phyloP scores from a whole-genome alignment of 2,329 filamentous ascomycete species.

The Colletotrichum sp. region DNA sequence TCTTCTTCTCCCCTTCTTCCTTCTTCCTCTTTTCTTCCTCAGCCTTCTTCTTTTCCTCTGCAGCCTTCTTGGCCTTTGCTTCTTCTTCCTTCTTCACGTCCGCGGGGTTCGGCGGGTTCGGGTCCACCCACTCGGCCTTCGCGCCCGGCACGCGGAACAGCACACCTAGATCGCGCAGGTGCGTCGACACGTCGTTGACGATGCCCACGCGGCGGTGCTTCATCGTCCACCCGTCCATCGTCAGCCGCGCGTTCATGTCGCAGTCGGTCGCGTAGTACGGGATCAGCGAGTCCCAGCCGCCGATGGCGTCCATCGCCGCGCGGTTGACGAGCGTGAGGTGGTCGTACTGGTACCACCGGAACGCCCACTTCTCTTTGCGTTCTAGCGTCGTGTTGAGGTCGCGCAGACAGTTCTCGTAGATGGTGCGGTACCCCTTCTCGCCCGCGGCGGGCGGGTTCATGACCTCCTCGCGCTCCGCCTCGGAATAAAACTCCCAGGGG shows the following conservation, averaged over 20 bases:
- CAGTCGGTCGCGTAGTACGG: conserved; percentile 65
- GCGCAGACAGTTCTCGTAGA: conserved; percentile 45
- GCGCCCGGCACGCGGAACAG: conserved; percentile 48
- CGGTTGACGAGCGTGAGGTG: conserved; percentile 63
- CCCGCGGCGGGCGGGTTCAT: conserved; percentile 29
- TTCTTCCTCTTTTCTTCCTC: background rate
- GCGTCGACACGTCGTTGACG: conserved; percentile 50
- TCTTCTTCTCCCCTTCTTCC: background rate
- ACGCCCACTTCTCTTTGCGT: conserved; percentile 48
- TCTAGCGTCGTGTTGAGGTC: conserved; percentile 36
- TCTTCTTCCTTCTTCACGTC: background rate
- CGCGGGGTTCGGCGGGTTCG: conserved; percentile 32
- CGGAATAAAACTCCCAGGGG: conserved; percentile 22
- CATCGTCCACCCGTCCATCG: conserved; percentile 49
- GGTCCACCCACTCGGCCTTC: conserved; percentile 39
- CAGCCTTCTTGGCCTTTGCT: background rate
- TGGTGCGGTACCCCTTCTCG: conserved; percentile 41
- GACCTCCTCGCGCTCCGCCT: conserved; percentile 8
- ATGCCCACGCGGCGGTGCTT: conserved; percentile 43
- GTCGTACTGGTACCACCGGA: conserved; percentile 64
- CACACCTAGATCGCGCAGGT: conserved; percentile 49
- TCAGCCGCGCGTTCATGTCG: conserved; percentile 56
- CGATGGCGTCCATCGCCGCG: conserved; percentile 52
- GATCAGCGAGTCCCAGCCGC: conserved; percentile 63
- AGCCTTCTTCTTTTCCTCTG: background rate